Percentiles rank a stretch among this genome's conserved stretches.
phyloP scores from a whole-genome alignment of 257 asterid genomes.

The Solanum appendiculatum region DNA sequence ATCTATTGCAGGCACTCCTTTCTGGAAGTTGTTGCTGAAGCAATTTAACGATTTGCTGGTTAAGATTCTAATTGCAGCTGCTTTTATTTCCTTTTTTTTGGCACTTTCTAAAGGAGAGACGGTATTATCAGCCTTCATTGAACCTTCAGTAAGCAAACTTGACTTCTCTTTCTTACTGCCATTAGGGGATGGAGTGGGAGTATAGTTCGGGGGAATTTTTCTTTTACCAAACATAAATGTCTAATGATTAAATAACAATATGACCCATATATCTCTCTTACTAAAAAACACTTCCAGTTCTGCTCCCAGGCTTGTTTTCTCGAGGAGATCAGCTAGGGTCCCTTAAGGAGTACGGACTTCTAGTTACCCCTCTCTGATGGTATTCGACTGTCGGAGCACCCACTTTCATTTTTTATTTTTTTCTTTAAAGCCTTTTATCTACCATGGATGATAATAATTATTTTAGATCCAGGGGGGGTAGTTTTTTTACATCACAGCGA shows the following conservation, averaged over 20 bases:
- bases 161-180: background rate
- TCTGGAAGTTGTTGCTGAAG: constrained; percentile 92
- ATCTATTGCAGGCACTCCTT: constrained; percentile 66
- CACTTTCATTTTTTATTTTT: background rate
- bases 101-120: constrained; percentile 97
- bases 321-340: background rate
- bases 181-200: background rate
- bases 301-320: background rate
- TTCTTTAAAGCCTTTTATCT: background rate
- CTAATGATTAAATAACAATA: background rate
- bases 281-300: background rate
- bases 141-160: constrained; percentile 74
- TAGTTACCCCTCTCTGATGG: background rate
- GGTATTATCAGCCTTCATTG: constrained; percentile 87
- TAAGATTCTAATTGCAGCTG: constrained; percentile 92
- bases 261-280: background rate
- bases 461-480: background rate
- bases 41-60: constrained; percentile 98
- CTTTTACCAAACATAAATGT: background rate
- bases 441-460: background rate
- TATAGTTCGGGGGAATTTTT: background rate
- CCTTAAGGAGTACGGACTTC: background rate
- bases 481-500: background rate
- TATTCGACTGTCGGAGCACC: background rate
- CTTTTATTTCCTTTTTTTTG: constrained; percentile 75